A percentile compares a stretch with the other conserved stretches of the same genome.
phyloP scores from a whole-genome alignment of 164 flowering plant genomes.

The Magnolia kwangsiensis region DNA sequence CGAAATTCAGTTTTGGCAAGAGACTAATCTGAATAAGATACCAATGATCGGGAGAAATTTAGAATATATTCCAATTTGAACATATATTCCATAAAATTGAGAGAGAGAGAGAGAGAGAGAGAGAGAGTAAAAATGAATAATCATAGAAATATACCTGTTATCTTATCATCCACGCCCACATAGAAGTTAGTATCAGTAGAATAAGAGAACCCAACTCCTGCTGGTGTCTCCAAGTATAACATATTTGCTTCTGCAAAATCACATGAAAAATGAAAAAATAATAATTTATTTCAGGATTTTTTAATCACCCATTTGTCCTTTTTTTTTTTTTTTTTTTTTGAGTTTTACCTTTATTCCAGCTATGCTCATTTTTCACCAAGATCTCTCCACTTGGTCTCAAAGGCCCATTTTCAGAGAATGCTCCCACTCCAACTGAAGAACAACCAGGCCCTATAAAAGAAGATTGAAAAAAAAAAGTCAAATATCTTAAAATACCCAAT shows the following conservation, averaged over 20 bases:
- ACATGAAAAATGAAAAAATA: slow-evolving; percentile 3
- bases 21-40: no score
- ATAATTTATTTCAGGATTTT: neutral
- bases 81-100: no score
- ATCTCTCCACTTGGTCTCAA: slow-evolving; percentile 42
- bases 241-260: slow-evolving; percentile 76
- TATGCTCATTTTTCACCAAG: slow-evolving; percentile 39
- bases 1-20: no score
- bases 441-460: slow-evolving; percentile 46
- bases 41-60: no score
- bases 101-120: neutral
- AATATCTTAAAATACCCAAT: neutral
- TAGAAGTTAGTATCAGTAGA: slow-evolving; percentile 51
- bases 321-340: no score
- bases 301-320: neutral
- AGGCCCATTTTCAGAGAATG: slow-evolving; percentile 52
- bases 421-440: slow-evolving; percentile 58
- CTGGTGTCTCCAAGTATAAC: slow-evolving; percentile 67
- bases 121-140: neutral
- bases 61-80: no score
- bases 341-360: slow-evolving; percentile 53
- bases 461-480: neutral
- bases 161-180: slow-evolving; percentile 51
- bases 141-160: neutral
- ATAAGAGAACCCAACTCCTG: slow-evolving; percentile 74